These are phyloP conservation scores for peach (Prunus persica) DNA, from an alignment of 306 rosid genomes.

Conservation along the genomic window DNA sequence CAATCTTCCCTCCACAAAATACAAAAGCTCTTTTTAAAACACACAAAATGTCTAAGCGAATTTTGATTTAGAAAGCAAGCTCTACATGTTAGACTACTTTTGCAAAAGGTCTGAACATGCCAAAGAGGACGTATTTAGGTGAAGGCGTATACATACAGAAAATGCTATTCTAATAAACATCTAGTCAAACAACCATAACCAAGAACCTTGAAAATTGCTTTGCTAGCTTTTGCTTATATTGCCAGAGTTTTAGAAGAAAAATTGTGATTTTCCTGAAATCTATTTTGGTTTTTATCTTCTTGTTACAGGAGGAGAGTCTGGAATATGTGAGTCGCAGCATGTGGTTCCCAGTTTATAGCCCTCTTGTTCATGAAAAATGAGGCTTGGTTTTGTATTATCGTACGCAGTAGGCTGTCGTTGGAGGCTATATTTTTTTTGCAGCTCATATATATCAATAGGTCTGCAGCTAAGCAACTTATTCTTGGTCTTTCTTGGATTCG, in stretches of 20 bases:
- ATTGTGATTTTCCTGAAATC: background rate
- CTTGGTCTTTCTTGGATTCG: constrained; percentile 16
- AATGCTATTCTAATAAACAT: background rate
- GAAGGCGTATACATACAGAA: background rate
- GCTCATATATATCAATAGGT: background rate
- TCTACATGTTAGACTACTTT: background rate
- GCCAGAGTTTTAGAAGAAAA: background rate
- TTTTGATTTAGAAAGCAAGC: background rate
- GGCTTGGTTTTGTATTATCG: background rate
- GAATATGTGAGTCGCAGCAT: constrained; percentile 48
- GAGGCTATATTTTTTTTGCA: background rate
- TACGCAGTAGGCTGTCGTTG: background rate
- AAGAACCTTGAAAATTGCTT: background rate
- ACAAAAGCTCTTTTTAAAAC: background rate
- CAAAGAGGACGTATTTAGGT: background rate
- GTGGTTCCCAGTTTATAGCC: constrained; percentile 87
- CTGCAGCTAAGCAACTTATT: constrained; percentile 18
- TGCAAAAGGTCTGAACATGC: background rate
- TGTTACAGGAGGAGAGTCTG: background rate
- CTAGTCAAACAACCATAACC: background rate
- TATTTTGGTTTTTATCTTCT: background rate
- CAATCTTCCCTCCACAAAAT: background rate
- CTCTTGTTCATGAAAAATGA: constrained; percentile 80
- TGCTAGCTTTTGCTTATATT: background rate
- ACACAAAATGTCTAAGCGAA: background rate